Evolutionary conservation across 2,329 filamentous ascomycete genomes (phyloP).

Genomic region (Fusarium subtropicale): DNA sequence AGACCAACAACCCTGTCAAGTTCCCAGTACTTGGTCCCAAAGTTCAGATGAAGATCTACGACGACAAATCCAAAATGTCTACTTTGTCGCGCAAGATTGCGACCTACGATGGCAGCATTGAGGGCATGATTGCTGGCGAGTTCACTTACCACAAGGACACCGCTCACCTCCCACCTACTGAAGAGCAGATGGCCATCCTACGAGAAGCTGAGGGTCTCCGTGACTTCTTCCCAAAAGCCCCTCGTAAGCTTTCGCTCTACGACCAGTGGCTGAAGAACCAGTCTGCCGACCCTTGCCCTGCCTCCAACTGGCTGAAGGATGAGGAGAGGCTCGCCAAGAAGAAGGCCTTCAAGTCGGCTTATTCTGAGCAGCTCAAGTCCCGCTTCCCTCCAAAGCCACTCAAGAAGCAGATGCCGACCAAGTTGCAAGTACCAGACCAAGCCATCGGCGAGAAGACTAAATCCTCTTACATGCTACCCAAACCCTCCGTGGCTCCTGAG

Average conservation of each 20-base stretch:
- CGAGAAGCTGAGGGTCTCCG: slow-evolving; percentile 12
- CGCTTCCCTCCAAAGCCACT: slow-evolving; percentile 9
- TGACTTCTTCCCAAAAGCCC: not conserved
- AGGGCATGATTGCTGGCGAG: slow-evolving; percentile 36
- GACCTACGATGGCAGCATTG: slow-evolving; percentile 31
- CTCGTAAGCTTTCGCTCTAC: slow-evolving; percentile 2
- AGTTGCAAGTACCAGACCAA: not conserved
- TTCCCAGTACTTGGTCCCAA: not conserved
- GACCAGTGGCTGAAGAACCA: slow-evolving; percentile 15
- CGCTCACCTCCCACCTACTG: slow-evolving; percentile 23
- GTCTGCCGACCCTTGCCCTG: slow-evolving; percentile 1
- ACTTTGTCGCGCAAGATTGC: slow-evolving; percentile 22
- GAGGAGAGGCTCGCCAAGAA: slow-evolving; percentile 13
- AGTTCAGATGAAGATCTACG: slow-evolving; percentile 8
- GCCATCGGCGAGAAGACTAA: not conserved
- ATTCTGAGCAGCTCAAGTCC: slow-evolving; percentile 18
- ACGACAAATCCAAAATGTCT: slow-evolving; percentile 18
- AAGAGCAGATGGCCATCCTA: slow-evolving; percentile 28
- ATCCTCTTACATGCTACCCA: slow-evolving; percentile 13
- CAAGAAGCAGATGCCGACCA: not conserved
- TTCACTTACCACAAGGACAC: slow-evolving; percentile 34
- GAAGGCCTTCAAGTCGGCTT: slow-evolving; percentile 13
- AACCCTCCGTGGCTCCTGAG: not conserved
- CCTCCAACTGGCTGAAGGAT: slow-evolving; percentile 9
- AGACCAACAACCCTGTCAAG: not conserved